Conservation (phyloP, 2,329 filamentous ascomycete genomes). For the Onygenales sp. region DNA sequence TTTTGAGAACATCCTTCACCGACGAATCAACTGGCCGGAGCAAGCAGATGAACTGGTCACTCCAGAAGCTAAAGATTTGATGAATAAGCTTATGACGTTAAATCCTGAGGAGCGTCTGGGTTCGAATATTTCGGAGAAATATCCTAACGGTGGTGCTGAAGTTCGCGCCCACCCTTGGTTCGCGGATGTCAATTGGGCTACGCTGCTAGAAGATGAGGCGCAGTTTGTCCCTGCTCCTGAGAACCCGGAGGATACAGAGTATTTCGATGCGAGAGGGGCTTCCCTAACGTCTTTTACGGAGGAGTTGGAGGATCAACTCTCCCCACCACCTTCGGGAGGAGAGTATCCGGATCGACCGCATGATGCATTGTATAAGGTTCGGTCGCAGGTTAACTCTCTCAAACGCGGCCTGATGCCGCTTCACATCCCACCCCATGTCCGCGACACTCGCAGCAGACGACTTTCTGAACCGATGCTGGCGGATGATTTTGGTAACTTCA, state of each 20-base stretch:
- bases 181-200: constrained; percentile 76
- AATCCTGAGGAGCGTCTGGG: constrained; percentile 76
- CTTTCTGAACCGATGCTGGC: constrained; percentile 80
- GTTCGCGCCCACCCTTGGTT: constrained; percentile 90
- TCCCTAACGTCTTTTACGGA: constrained; percentile 87
- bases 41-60: constrained; percentile 72
- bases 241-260: constrained; percentile 95
- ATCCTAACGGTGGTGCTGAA: constrained; percentile 73
- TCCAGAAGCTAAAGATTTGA: constrained; percentile 81
- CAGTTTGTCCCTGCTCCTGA: constrained; percentile 89
- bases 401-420: constrained; percentile 91
- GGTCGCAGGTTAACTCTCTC: constrained; percentile 75
- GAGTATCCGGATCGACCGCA: constrained; percentile 87
- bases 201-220: constrained; percentile 84
- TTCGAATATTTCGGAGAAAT: constrained; percentile 76
- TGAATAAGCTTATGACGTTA: constrained; percentile 81
- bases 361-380: constrained; percentile 82
- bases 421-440: constrained; percentile 91
- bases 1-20: constrained; percentile 89
- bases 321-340: constrained; percentile 59
- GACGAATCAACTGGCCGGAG: constrained; percentile 86
- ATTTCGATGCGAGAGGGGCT: constrained; percentile 87
- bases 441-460: constrained; percentile 76
- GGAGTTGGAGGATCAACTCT: constrained; percentile 82
- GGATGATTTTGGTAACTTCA: constrained; percentile 93